These are phyloP conservation scores for Seiridium cupressi DNA, from an alignment of 2,329 filamentous ascomycete genomes.

Conservation along the genomic window DNA sequence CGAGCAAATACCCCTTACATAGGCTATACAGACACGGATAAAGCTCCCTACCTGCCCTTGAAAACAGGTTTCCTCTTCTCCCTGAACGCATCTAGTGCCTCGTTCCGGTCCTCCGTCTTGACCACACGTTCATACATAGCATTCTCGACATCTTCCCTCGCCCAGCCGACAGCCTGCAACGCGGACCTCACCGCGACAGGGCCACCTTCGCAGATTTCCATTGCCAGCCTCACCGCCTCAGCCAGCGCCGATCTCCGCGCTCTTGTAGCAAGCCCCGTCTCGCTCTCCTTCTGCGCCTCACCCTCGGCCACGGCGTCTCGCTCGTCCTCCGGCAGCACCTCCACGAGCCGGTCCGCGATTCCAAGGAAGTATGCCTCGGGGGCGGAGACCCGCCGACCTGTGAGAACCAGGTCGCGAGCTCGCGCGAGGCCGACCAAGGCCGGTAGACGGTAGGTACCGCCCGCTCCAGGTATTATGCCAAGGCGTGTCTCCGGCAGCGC, in stretches of 20 bases:
- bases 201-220: constrained; percentile 85
- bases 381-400: constrained; percentile 79
- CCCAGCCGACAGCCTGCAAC: constrained; percentile 71
- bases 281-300: constrained; percentile 34
- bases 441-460: constrained; percentile 86
- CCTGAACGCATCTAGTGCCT: constrained; percentile 81
- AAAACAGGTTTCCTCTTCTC: constrained; percentile 62
- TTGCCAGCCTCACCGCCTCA: constrained; percentile 75
- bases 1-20: too few species aligned
- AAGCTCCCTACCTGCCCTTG: constrained; percentile 42
- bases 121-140: constrained; percentile 82
- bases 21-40: too few species aligned
- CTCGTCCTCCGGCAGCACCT: constrained; percentile 63
- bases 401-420: constrained; percentile 88
- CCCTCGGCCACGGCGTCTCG: constrained; percentile 37
- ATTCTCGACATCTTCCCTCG: constrained; percentile 78
- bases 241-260: constrained; percentile 69
- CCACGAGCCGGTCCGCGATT: constrained; percentile 84
- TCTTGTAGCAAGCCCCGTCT: constrained; percentile 44
- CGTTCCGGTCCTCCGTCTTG: constrained; percentile 79
- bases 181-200: constrained; percentile 80
- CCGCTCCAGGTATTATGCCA: constrained; percentile 91
- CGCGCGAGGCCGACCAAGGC: constrained; percentile 74
- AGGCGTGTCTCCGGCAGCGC: constrained; percentile 89
- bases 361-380: constrained; percentile 90